These are phyloP conservation scores for Polyplosphaeria fusca DNA, from an alignment of 495 filamentous ascomycete species.

Conservation along the genomic window DNA sequence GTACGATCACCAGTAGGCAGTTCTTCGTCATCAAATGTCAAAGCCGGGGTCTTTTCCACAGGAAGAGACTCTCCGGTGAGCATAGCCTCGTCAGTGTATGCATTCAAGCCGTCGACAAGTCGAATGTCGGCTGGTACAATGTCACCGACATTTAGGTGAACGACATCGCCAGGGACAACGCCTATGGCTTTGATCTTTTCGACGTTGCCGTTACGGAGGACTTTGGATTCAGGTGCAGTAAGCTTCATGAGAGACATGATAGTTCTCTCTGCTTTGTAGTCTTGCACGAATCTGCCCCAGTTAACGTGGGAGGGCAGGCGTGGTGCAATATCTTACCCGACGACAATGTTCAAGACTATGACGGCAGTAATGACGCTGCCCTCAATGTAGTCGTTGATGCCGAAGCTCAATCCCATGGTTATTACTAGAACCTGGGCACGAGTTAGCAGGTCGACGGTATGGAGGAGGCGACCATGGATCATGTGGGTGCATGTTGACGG, in stretches of 20 bases:
- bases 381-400: slow-evolving; percentile 33
- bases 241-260: slow-evolving; percentile 73
- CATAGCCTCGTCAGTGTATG: slow-evolving; percentile 69
- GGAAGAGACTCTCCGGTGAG: slow-evolving; percentile 72
- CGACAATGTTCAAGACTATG: slow-evolving; percentile 72
- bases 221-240: slow-evolving; percentile 73
- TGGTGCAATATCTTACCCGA: no score
- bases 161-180: slow-evolving; percentile 72
- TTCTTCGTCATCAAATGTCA: slow-evolving; percentile 38
- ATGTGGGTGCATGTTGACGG: no score
- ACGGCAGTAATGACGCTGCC: slow-evolving; percentile 46
- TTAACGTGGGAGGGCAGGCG: slow-evolving; percentile 1
- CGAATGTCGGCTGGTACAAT: slow-evolving; percentile 66
- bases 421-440: slow-evolving; percentile 28
- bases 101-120: slow-evolving; percentile 63
- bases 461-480: no score
- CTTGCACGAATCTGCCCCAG: slow-evolving; percentile 62
- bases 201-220: slow-evolving; percentile 66
- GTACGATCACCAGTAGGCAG: slow-evolving; percentile 62
- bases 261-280: slow-evolving; percentile 79
- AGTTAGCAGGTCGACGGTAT: neutral
- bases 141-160: slow-evolving; percentile 61
- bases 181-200: slow-evolving; percentile 64
- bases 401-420: slow-evolving; percentile 32
- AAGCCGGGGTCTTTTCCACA: slow-evolving; percentile 51